These are phyloP conservation scores for Candida glucosophila DNA, from an alignment of 1,139 yeast genomes.

Conservation along the genomic window DNA sequence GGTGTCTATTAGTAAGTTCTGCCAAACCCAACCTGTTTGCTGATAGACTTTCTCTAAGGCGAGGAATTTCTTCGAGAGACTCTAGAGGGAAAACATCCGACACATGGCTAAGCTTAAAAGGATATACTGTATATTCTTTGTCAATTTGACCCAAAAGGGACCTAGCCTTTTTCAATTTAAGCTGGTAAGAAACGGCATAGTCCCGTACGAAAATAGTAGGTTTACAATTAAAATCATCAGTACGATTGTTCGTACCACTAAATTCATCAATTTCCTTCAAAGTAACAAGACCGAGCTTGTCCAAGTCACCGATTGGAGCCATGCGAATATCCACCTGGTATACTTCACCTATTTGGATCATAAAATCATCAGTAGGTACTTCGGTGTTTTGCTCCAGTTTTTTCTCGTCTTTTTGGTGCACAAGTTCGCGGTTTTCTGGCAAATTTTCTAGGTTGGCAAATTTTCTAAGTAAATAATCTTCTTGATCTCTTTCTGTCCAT, in stretches of 20 bases:
- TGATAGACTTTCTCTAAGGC: slow-evolving; percentile 44
- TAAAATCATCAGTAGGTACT: slow-evolving; percentile 69
- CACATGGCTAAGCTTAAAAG: slow-evolving; percentile 73
- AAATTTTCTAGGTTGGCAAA: slow-evolving; percentile 16
- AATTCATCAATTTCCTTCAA: slow-evolving; percentile 56
- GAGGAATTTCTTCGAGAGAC: slow-evolving; percentile 24
- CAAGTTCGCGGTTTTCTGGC: slow-evolving; percentile 28
- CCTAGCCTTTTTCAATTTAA: slow-evolving; percentile 71
- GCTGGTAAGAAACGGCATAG: slow-evolving; percentile 67
- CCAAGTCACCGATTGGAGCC: slow-evolving; percentile 53
- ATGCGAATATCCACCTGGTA: slow-evolving; percentile 76
- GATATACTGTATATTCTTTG: slow-evolving; percentile 72
- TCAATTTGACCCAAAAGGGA: slow-evolving; percentile 64
- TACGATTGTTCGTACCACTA: slow-evolving; percentile 51
- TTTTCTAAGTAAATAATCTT: slow-evolving; percentile 44
- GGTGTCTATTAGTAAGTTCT: slow-evolving; percentile 75
- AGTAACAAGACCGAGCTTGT: slow-evolving; percentile 57
- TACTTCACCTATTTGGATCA: slow-evolving; percentile 73
- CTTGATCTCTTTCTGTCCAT: slow-evolving; percentile 85
- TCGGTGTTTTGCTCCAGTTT: slow-evolving; percentile 32
- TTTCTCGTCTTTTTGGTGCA: slow-evolving; percentile 15
- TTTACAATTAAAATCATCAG: slow-evolving; percentile 44
- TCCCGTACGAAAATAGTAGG: slow-evolving; percentile 82
- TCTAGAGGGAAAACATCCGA: slow-evolving; percentile 52
- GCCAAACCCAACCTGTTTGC: slow-evolving; percentile 67